Base-by-base conservation (phyloP, 169 alveolate genomes). In the Plasmodium vivax region DNA sequence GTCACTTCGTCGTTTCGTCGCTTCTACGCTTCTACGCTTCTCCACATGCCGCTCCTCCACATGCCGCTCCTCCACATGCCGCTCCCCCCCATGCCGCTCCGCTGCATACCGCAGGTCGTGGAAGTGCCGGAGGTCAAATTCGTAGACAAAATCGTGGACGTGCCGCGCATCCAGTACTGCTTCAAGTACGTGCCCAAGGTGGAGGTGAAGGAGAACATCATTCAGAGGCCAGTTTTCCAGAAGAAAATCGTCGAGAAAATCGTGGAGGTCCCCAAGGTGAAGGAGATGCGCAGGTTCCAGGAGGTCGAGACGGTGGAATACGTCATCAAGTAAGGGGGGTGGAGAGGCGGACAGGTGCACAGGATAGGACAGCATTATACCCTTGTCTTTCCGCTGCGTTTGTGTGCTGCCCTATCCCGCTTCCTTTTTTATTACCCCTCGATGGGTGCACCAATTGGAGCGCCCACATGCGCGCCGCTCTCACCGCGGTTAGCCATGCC, bases 81-180 rank as follows among this genome's bases (percentile, higher is more conserved):
- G 27, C 54, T 45, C 43, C 23, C 83, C 68, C 5, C 32, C 77
- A 23, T 23, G 32, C 43, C 72, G 41, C 41, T 36, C 41, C 4
- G 2, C 41, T 36, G 4, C 41, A 23, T 23, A 23, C 27, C 27
- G 74, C 85, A 95, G 97, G 92, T 97, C 73, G 97, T 97, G 62
- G 98, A 97, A 71, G 97, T 97, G 14, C 98, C 98, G 8, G 98
- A 96, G 83, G 96, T 97, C 82, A 96, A 96, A 83, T 95, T 93
- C 43, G 96, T 97, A n/a, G 98, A 97, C 87, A 96, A 97, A 93
- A 95, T 97, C 34, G 96, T 96, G 6, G 98, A 97, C 82, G 97
- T 96, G 16, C 98, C 98, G 3, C 93, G 95, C 51, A 92, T 93
- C 36, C 97, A 96, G 72, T 97, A 96, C 77, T 93, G 96, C 74